These are phyloP conservation scores for Raphanus sativus DNA, from an alignment of 345 rosid species.

Conservation along the genomic window DNA sequence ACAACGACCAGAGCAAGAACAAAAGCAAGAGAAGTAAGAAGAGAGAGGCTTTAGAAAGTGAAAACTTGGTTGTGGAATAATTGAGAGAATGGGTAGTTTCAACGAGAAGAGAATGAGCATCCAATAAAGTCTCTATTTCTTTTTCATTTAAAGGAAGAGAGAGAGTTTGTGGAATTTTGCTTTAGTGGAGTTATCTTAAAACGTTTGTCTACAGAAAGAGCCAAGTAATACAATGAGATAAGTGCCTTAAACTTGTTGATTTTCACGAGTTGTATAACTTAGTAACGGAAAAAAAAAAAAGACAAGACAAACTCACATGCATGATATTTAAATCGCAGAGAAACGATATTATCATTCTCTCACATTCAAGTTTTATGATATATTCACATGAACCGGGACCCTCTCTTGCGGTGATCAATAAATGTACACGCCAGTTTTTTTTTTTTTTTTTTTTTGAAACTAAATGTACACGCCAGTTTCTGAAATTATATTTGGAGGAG, in stretches of 20 bases:
- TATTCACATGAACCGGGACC: constrained; percentile 23
- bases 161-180: constrained; percentile 14
- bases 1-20: background rate
- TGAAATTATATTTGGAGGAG: background rate
- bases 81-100: background rate
- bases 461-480: constrained; percentile 17
- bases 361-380: background rate
- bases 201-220: background rate
- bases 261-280: background rate
- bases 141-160: constrained; percentile 30
- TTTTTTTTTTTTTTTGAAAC: no score
- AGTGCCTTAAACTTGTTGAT: background rate
- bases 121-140: constrained; percentile 23
- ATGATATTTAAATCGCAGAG: background rate
- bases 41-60: background rate
- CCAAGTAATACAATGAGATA: background rate
- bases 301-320: background rate
- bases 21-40: constrained; percentile 10
- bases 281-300: background rate
- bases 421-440: constrained; percentile 20
- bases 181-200: constrained; percentile 13
- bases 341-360: background rate
- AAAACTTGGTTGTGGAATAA: constrained; percentile 3
- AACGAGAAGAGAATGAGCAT: constrained; percentile 20
- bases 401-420: constrained; percentile 1